Conservation (phyloP, 73 alveolate genomes). For the Breviolum minutum region DNA sequence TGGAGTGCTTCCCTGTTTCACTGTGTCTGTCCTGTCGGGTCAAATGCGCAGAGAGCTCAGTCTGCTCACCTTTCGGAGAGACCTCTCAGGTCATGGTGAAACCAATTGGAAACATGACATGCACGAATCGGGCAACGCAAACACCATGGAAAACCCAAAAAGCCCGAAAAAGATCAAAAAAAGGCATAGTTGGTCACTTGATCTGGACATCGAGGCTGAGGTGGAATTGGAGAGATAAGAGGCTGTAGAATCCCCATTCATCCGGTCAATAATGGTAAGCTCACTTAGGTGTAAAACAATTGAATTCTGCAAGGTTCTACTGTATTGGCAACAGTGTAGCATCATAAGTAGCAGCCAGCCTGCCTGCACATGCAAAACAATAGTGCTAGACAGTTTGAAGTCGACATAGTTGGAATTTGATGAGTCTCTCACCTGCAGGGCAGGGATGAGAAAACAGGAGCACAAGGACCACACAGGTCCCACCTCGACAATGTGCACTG, state of each 20-base stretch:
- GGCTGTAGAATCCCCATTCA: background rate
- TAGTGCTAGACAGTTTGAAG: constrained; percentile 79
- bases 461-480: background rate
- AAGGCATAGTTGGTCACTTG: background rate
- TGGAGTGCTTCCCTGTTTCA: background rate
- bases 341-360: background rate
- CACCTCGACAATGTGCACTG: constrained; percentile 65
- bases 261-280: background rate
- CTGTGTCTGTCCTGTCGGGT: constrained; percentile 47
- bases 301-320: no score
- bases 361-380: constrained; percentile 59
- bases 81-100: background rate
- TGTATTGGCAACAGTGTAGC: background rate
- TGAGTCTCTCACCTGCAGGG: constrained; percentile 58
- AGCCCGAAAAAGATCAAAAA: background rate
- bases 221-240: background rate
- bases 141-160: no score
- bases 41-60: constrained; percentile 87
- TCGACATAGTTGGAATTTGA: constrained; percentile 79
- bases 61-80: constrained; percentile 60
- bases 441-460: background rate
- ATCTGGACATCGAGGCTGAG: background rate
- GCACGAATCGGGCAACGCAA: background rate
- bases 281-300: no score
- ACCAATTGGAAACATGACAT: background rate